Base-by-base conservation (phyloP, 805 yeast species). In the Komagataella pseudopastoris region DNA sequence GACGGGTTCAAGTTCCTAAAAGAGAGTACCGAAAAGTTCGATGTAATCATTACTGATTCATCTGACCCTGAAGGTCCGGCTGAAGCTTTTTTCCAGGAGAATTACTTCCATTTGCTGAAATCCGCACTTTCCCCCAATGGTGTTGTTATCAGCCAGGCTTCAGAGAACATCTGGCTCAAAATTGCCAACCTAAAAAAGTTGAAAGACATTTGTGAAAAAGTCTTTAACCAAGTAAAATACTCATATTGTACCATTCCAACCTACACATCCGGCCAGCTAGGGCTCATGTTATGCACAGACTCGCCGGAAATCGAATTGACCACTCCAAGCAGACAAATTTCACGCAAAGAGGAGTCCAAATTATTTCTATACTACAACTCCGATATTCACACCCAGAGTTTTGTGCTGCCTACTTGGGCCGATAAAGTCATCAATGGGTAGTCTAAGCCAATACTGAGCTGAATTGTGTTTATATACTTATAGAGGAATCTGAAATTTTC, bases 51-150 rank as follows among this genome's bases (percentile, higher is more conserved):
- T 68, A 91, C 98, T 50, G 99, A 91, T 67, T 89, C 97, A 30
- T 88, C 96, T 39, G 98, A 91, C 69, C 98, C 98, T 49, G 98
- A 91, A 69, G 99, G 98, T 52, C 98, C 99, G 39, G 98, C 98
- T 50, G 96, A 84, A 68, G 76, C 88, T 44, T 77, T 91, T 50
- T 93, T 93, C 80, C 95, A 90, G 72, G 84, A 86, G 67, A 88
- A 89, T 24, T 91, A 91, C 76, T 91, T 90, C 67, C 77, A 84
- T 69, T 78, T 91, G 56, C 75, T 91, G 66, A 72, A 76, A 66
- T 84, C 81, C 56, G 96, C 98, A n/a, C 78, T 91, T 59, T 89
- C 95, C 54, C 93, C 81, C 56, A 80, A 88, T 66, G 99, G 99
- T 65, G 91, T 90, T 53, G 78, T 79, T 57, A 85, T 93, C 62